Conservation (phyloP, 768 basidiomycete species). For the Leccinum fibrillosum region DNA sequence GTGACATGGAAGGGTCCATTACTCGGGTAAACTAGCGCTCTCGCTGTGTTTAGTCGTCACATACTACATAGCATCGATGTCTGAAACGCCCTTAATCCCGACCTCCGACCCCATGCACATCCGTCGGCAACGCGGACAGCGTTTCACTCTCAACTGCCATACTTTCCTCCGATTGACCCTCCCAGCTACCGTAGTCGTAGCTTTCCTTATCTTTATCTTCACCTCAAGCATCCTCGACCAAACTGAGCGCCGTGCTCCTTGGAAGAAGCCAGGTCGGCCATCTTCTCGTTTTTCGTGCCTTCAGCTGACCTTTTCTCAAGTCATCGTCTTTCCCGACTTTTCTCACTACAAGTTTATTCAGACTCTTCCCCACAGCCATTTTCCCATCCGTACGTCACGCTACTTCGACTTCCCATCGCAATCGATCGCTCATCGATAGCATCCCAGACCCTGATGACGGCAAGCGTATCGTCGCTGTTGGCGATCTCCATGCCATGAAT, state of each 20-base stretch:
- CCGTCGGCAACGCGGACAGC: background rate
- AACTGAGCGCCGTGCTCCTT: background rate
- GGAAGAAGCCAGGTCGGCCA: conserved; percentile 17
- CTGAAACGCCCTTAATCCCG: conserved; percentile 13
- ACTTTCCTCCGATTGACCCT: conserved; percentile 10
- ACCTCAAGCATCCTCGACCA: conserved; percentile 29
- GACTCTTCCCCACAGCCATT: conserved; percentile 45
- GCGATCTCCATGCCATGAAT: conserved; percentile 87
- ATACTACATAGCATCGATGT: conserved; percentile 4
- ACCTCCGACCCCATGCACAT: background rate
- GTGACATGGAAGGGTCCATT: background rate
- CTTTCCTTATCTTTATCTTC: conserved; percentile 46
- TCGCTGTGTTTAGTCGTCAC: too few species aligned
- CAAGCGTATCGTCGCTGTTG: conserved; percentile 69
- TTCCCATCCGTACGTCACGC: conserved; percentile 48
- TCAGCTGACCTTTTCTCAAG: conserved; percentile 1
- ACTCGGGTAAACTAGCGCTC: too few species aligned
- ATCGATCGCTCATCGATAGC: background rate
- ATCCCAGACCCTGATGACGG: conserved; percentile 44
- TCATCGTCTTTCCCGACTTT: conserved; percentile 47
- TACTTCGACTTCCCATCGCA: background rate
- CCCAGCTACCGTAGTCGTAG: conserved; percentile 35
- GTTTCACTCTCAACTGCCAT: background rate
- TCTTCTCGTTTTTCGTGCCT: background rate
- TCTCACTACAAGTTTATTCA: conserved; percentile 42